These are phyloP conservation scores for Blumeria graminis DNA, from an alignment of 2,329 filamentous ascomycete genomes.

Conservation along the genomic window DNA sequence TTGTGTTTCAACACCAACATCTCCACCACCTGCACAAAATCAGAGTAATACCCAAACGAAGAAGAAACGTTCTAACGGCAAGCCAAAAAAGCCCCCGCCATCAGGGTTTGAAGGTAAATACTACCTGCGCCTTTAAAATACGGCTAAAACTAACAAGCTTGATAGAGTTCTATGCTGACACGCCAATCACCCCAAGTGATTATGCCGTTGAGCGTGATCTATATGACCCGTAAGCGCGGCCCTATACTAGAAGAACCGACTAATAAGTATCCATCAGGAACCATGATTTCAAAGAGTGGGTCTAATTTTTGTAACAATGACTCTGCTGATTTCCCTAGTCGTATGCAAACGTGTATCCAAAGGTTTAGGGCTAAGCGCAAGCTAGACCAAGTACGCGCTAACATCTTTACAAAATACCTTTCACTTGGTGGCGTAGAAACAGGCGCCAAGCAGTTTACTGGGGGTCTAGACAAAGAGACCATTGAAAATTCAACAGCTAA, in stretches of 20 bases:
- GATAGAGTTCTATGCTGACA: conserved; percentile 51
- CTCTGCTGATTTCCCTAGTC: conserved; percentile 19
- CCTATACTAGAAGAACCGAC: background rate
- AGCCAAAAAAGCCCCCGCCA: conserved; percentile 13
- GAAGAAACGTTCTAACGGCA: conserved; percentile 2
- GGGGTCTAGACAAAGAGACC: conserved; percentile 32
- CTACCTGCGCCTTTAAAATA: too few relatives aligned
- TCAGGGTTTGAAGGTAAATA: conserved; percentile 45
- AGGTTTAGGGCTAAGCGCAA: conserved; percentile 58
- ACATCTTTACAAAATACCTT: conserved; percentile 59
- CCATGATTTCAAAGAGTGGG: conserved; percentile 30
- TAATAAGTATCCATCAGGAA: conserved; percentile 19
- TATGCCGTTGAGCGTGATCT: conserved; percentile 39
- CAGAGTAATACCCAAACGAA: too few relatives aligned
- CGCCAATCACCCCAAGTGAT: conserved; percentile 48
- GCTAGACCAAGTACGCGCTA: conserved; percentile 34
- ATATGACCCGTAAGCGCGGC: conserved; percentile 36
- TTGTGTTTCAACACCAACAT: too few relatives aligned
- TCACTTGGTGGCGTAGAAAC: conserved; percentile 58
- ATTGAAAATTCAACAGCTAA: conserved; percentile 35
- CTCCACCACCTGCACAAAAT: too few relatives aligned
- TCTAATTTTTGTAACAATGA: background rate
- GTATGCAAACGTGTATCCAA: conserved; percentile 67
- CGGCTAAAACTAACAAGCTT: background rate
- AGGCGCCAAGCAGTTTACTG: conserved; percentile 32